phyloP scores from a whole-genome alignment of 2,329 filamentous ascomycete species.

The Exophiala sideris region DNA sequence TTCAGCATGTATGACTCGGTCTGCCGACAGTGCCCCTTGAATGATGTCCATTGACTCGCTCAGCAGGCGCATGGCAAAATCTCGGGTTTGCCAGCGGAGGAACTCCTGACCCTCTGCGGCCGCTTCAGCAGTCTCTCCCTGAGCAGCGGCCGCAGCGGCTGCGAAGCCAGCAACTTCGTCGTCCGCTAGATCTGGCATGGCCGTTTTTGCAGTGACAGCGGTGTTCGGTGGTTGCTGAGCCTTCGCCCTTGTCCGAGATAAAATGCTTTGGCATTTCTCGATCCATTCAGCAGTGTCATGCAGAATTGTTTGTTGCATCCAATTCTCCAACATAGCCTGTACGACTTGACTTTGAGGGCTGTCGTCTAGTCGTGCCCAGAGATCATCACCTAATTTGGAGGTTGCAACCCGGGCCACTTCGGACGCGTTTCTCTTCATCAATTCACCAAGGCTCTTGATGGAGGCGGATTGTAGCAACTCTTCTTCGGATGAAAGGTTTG shows the following conservation, averaged over 20 bases:
- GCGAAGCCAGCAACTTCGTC: conserved; percentile 97
- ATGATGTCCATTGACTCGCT: conserved; percentile 77
- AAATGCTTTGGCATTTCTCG: conserved; percentile 77
- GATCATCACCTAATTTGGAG: conserved; percentile 77
- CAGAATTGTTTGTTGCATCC: conserved; percentile 86
- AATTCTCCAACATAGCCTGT: conserved; percentile 84
- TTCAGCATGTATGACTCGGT: conserved; percentile 75
- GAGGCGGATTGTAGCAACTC: conserved; percentile 72
- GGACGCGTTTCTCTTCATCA: conserved; percentile 88
- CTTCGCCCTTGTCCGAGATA: conserved; percentile 80
- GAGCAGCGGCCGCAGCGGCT: conserved; percentile 62
- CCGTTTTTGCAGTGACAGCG: conserved; percentile 35
- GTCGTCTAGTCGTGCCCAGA: conserved; percentile 85
- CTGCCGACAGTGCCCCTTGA: conserved; percentile 71
- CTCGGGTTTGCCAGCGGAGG: conserved; percentile 90
- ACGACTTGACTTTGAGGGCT: conserved; percentile 73
- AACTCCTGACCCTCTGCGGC: conserved; percentile 70
- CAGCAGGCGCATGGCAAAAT: conserved; percentile 87
- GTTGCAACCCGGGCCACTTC: conserved; percentile 75
- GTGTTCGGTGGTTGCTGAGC: conserved; percentile 42
- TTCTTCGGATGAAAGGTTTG: conserved; percentile 67
- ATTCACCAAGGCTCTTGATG: conserved; percentile 82
- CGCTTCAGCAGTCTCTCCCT: conserved; percentile 53
- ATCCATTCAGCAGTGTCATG: conserved; percentile 81
- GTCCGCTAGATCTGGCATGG: conserved; percentile 78